phyloP scores from a whole-genome alignment of 345 rosid species.

The Salix suchowensis region DNA sequence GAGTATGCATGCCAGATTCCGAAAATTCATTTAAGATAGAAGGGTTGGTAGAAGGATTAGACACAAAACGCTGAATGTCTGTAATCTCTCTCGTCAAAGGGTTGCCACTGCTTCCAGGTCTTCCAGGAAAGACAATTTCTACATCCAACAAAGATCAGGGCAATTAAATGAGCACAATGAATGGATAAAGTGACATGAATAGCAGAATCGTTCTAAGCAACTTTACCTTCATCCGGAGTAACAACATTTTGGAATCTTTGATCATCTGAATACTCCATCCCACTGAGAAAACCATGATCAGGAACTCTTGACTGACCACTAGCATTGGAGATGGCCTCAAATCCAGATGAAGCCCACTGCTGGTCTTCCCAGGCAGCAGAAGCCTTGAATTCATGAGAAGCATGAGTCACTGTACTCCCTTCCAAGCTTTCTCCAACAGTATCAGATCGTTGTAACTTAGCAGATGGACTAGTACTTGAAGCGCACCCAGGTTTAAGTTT shows the following conservation, averaged over 20 bases:
- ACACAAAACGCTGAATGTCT: slow-evolving; percentile 26
- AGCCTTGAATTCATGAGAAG: slow-evolving; percentile 11
- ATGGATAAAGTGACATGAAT: slow-evolving; percentile 1
- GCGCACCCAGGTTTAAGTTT: slow-evolving; percentile 8
- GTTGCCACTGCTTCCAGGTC: slow-evolving; percentile 31
- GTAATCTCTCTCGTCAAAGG: slow-evolving; percentile 13
- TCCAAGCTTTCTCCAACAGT: slow-evolving; percentile 19
- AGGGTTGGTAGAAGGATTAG: slow-evolving; percentile 26
- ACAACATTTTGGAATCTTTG: slow-evolving; percentile 26
- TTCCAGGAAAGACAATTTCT: slow-evolving; percentile 53
- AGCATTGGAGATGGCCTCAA: slow-evolving; percentile 15
- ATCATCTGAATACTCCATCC: slow-evolving; percentile 18
- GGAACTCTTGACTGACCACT: slow-evolving; percentile 16
- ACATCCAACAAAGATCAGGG: slow-evolving; percentile 5
- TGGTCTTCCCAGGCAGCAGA: slow-evolving; percentile 13
- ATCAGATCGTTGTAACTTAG: slow-evolving; percentile 17
- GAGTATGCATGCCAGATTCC: slow-evolving; percentile 21
- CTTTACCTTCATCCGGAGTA: slow-evolving; percentile 50
- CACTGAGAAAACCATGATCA: slow-evolving; percentile 10
- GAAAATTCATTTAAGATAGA: slow-evolving; percentile 31
- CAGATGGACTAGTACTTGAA: not conserved
- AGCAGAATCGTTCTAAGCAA: slow-evolving; percentile 10
- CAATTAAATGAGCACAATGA: slow-evolving; percentile 9
- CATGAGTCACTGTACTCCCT: slow-evolving; percentile 5
- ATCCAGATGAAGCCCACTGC: slow-evolving; percentile 19